phyloP scores from a whole-genome alignment of 345 rosid species.

The Hypericum perforatum region DNA sequence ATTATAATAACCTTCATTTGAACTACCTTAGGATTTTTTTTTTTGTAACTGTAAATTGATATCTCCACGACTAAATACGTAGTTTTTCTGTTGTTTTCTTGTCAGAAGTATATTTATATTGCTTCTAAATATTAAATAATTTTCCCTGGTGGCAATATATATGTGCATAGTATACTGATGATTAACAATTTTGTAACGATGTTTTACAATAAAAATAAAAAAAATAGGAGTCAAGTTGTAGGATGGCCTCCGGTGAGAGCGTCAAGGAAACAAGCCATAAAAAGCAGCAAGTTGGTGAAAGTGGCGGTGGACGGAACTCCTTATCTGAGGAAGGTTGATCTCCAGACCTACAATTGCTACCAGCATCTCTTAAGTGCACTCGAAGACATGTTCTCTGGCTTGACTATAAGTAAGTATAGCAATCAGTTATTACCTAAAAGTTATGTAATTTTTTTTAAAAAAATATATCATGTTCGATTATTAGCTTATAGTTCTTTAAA shows the following conservation, averaged over 20 bases:
- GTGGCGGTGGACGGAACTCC: conserved; percentile 74
- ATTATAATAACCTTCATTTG: too few species aligned
- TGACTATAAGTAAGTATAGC: conserved; percentile 32
- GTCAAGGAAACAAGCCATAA: conserved; percentile 19
- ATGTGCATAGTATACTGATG: background rate
- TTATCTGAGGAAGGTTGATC: conserved; percentile 59
- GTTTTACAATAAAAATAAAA: background rate
- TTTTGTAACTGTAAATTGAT: too few species aligned
- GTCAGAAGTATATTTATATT: too few species aligned
- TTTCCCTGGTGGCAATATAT: background rate
- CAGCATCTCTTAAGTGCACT: conserved; percentile 36
- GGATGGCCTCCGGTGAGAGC: conserved; percentile 79
- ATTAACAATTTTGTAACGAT: background rate
- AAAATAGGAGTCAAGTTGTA: conserved; percentile 39
- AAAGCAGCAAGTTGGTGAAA: conserved; percentile 45
- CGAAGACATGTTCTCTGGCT: conserved; percentile 47
- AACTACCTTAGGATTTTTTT: too few species aligned
- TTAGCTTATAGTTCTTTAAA: too few species aligned
- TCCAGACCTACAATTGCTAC: conserved; percentile 36
- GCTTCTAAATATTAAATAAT: too few species aligned
- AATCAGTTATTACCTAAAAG: too few species aligned
- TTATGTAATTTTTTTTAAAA: too few species aligned
- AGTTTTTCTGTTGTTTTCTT: too few species aligned
- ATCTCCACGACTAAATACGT: too few species aligned
- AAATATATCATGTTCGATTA: too few species aligned